Evolutionary conservation across 2,329 filamentous ascomycete genomes (phyloP).

Genomic region (Teratosphaeria nubilosa): DNA sequence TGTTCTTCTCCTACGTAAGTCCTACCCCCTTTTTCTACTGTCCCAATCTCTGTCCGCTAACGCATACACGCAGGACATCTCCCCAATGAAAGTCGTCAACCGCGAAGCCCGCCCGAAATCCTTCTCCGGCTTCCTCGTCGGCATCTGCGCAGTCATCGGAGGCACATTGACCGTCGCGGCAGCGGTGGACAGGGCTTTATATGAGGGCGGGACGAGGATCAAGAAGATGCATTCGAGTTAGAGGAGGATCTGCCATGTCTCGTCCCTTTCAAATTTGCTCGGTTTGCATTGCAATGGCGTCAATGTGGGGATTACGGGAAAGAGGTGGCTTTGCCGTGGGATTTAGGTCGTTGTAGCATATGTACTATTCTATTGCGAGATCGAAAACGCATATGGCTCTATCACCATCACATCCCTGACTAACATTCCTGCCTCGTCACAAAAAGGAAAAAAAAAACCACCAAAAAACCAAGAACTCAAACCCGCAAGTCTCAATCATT

Average conservation of each 20-base stretch:
- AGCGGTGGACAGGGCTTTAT: slow-evolving; percentile 80
- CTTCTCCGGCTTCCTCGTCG: slow-evolving; percentile 85
- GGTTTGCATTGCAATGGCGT: neutral
- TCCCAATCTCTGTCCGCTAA: neutral
- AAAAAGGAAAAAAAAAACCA: too few relatives aligned
- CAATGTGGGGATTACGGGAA: neutral
- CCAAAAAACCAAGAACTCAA: too few relatives aligned
- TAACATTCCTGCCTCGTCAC: too few relatives aligned
- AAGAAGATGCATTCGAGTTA: slow-evolving; percentile 70
- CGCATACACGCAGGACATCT: slow-evolving; percentile 57
- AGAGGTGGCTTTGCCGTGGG: neutral
- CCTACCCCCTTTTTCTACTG: too few relatives aligned
- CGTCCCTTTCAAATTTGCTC: neutral
- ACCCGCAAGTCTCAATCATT: too few relatives aligned
- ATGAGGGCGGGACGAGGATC: slow-evolving; percentile 73
- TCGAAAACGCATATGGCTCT: neutral
- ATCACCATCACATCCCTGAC: too few relatives aligned
- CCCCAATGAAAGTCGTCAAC: slow-evolving; percentile 99
- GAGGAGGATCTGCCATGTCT: neutral
- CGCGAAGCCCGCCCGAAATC: slow-evolving; percentile 81
- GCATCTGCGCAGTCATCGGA: slow-evolving; percentile 87
- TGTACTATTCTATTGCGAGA: neutral
- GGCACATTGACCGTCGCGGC: slow-evolving; percentile 93
- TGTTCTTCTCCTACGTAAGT: slow-evolving; percentile 96
- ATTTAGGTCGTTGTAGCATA: neutral